Conservation (phyloP, 257 asterid genomes). For the Solanum appendiculatum region DNA sequence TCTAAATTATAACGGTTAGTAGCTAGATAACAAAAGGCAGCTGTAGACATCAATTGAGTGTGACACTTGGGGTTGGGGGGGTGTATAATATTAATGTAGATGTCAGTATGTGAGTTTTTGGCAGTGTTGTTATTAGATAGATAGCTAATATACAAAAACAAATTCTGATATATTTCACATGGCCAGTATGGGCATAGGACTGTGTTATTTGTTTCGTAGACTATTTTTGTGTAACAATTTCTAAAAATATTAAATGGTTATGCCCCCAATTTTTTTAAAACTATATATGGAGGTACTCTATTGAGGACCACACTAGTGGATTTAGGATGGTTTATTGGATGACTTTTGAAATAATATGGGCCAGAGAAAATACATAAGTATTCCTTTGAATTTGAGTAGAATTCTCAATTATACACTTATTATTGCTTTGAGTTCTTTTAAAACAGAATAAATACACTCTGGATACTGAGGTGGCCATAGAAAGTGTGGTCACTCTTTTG, state of each 20-base stretch:
- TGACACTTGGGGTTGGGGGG: background rate
- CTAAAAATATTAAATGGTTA: background rate
- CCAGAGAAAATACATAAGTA: background rate
- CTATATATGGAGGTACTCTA: background rate
- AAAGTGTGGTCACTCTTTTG: background rate
- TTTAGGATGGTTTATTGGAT: background rate
- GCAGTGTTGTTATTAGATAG: background rate
- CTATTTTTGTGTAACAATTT: background rate
- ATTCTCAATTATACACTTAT: background rate
- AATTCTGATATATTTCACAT: constrained; percentile 36
- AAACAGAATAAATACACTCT: too few species aligned
- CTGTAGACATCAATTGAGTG: background rate
- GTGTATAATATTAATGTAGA: background rate
- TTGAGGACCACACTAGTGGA: background rate
- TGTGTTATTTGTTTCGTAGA: background rate
- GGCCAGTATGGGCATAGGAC: constrained; percentile 32
- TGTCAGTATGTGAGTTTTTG: background rate
- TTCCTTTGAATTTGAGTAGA: background rate
- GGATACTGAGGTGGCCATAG: background rate
- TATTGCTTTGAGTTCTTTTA: background rate
- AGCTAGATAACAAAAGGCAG: background rate
- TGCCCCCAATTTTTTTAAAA: background rate
- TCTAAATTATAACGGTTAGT: background rate
- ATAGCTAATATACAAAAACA: background rate
- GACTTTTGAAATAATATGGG: background rate